Base-by-base conservation (phyloP, 106 monocot species). In the Alisma plantagoaquatica region DNA sequence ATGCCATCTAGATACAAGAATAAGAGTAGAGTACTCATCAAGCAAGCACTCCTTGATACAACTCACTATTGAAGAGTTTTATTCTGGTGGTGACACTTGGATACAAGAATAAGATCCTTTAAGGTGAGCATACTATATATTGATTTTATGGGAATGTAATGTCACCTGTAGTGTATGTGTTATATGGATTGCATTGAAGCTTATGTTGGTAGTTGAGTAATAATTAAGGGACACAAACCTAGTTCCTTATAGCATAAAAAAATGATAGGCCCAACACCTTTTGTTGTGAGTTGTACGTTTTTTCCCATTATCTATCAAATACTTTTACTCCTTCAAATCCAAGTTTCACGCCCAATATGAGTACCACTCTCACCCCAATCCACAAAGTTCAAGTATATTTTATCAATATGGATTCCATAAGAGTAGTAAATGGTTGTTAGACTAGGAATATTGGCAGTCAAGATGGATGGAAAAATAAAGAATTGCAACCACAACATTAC, bases 201-300 rank as follows among this genome's bases (percentile, higher is more conserved):
- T n/a, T n/a, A n/a, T n/a, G n/a, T n/a, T n/a, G n/a, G n/a, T n/a
- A n/a, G 54, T 11, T 0, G 60, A 57, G 61, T 65, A 78, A 46
- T 54, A 54, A 50, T 84, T 78, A 25, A 84, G 51, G 23, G 38
- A 49, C 27, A 83, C 29, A 29, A 75, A 64, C 43, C 83, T 78
- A 20, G 31, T 64, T 24, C 12, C 53, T 12, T 49, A 66, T n/a
- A 83, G 6, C 28, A 44, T 41, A 10, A 83, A n/a, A 29, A 72
- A 69, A 46, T 59, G 4, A 68, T 29, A 16, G 51, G 21, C 22
- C 33, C 56, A 3, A 16, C 2, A 3, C n/a, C n/a, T 7, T 38
- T 6, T 38, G 35, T 32, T 22, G 0, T 12, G 32, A 75, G 67
- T 41, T 71, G 63, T 27, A 56, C 67, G 2, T 78, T 60, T 78